Evolutionary conservation across 2,329 filamentous ascomycete genomes (phyloP), one percentile per base, ranked within the genome.

Genomic region (Trichoderma arundinaceum): DNA sequence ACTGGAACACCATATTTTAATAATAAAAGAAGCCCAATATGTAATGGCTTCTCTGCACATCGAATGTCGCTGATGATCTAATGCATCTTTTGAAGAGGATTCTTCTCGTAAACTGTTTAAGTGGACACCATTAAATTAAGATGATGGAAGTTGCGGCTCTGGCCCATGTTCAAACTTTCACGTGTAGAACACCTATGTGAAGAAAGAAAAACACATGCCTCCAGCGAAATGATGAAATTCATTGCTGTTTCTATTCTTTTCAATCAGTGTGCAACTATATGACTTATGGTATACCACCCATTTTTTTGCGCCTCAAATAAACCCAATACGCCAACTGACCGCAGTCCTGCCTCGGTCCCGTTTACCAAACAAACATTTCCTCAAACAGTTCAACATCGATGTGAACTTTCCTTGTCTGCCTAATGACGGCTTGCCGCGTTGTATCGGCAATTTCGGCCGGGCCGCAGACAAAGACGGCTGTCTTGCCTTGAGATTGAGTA

Each of bases 381-480:
- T 67, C 66, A 48, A 67, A 67, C 15, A 67, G 57, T 17, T 67
- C 63, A 39, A 67, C 57, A 13, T 67, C 56, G 15, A 28, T 43
- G 22, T 62, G 44, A 17, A 41, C 64, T 17, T 58, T 62, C 32
- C 53, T 63, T 15, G 58, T 64, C 10, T 66, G 63, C 8, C 28
- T 51, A 22, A 67, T 57, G 7, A 78, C 74, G 1, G 74, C 73
- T 58, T 64, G 66, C 44, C 77, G 68, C 41, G 75, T 72, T 15
- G 78, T 73, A 65, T 79, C 77, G 0, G 75, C 76, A 76, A 79
- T 77, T 19, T 69, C 69, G 7, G 71, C 73, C 33, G 77, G 77
- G 2, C 77, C 77, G 64, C 77, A 79, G 15, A 75, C 74, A 39
- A 79, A 73, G 1, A 79, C 75, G 1, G 77, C 77, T 3, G 75